These are phyloP conservation scores for Artemisia princeps DNA, from an alignment of 140 eudicot genomes.

Conservation along the genomic window DNA sequence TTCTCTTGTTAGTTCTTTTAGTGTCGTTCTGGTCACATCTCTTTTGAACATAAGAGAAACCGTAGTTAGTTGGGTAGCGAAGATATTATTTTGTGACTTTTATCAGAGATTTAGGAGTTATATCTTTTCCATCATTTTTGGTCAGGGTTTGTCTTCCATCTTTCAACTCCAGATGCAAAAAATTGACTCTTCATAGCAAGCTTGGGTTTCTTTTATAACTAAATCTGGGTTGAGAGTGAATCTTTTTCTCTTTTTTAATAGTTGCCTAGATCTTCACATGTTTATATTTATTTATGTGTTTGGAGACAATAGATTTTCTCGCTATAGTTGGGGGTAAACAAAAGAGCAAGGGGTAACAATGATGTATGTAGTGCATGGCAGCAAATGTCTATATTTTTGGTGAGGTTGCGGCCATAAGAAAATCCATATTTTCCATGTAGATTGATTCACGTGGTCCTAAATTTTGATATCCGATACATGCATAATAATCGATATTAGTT, in stretches of 20 bases:
- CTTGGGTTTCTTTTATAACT: no score
- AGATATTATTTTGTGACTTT: not conserved
- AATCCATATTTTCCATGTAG: not conserved
- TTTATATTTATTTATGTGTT: not conserved
- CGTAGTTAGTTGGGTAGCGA: not conserved
- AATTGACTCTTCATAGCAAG: not conserved
- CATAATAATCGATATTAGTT: not conserved
- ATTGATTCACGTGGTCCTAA: not conserved
- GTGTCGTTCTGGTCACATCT: not conserved
- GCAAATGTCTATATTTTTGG: not conserved
- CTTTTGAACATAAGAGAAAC: not conserved
- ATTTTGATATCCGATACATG: not conserved
- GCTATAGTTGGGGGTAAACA: not conserved
- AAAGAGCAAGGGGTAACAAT: not conserved
- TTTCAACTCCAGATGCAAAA: not conserved
- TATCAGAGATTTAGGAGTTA: not conserved
- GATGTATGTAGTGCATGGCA: not conserved
- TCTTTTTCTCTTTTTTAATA: not conserved
- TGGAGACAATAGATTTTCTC: not conserved
- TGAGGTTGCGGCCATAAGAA: not conserved
- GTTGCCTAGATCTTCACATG: not conserved
- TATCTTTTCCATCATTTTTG: not conserved
- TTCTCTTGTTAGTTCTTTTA: not conserved
- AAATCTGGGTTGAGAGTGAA: not conserved
- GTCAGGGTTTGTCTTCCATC: not conserved